These are phyloP conservation scores for Yamadazyma takamatsuzukensis DNA, from an alignment of 805 yeast species.

Conservation along the genomic window DNA sequence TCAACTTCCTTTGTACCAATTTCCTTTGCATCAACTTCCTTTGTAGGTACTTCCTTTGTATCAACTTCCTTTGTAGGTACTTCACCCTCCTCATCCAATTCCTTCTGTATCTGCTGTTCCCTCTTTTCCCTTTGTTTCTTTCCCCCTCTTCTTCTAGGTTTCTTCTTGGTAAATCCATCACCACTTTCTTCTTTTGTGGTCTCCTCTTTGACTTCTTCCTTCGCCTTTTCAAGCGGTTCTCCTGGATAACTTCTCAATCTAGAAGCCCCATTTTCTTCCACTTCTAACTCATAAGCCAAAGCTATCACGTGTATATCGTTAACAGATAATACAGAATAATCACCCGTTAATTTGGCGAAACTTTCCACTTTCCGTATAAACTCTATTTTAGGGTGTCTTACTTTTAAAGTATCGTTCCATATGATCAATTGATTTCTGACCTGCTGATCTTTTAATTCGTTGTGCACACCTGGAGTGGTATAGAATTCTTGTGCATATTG, in stretches of 20 bases:
- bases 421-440: constrained; percentile 74
- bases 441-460: constrained; percentile 82
- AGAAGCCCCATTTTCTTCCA: constrained; percentile 65
- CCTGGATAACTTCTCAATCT: constrained; percentile 74
- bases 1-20: not conserved
- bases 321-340: constrained; percentile 76
- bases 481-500: constrained; percentile 67
- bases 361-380: constrained; percentile 62
- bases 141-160: constrained; percentile 58
- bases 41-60: constrained; percentile 11
- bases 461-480: constrained; percentile 89
- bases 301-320: constrained; percentile 95
- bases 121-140: constrained; percentile 60
- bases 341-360: constrained; percentile 89
- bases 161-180: constrained; percentile 12
- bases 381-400: constrained; percentile 73
- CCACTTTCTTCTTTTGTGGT: constrained; percentile 4
- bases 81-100: constrained; percentile 17
- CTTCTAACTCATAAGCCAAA: constrained; percentile 81
- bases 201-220: constrained; percentile 9
- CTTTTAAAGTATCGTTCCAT: constrained; percentile 70
- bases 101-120: constrained; percentile 34
- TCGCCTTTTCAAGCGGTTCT: constrained; percentile 34
- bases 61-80: constrained; percentile 4
- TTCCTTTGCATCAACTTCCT: constrained; percentile 4